Base-by-base conservation (phyloP, 164 flowering plant species). In the Berberis vulgaris region DNA sequence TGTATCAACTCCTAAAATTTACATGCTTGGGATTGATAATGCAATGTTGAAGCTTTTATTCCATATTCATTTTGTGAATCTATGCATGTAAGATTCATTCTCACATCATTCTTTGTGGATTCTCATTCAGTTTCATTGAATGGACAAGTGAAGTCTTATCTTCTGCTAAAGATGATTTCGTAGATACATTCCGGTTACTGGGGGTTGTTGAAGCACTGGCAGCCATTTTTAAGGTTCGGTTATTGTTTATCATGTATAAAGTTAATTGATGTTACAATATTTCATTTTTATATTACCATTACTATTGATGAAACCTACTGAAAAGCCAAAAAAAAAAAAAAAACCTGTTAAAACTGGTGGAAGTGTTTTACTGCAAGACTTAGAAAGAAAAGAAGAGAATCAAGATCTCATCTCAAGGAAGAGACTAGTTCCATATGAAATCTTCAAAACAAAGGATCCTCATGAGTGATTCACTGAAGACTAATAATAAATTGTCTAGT, bases 211-310 rank as follows among this genome's bases (percentile, higher is more conserved):
- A 87, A 77, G 90, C 97, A 50, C 72, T 91, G 65, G 93, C 95
- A 68, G 85, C 96, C 54, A 82, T 88, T 73, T 94, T 87, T 72
- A 89, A 94, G 97, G 99, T 94, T 60, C 67, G 97, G 99, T 94
- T 60, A 67, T 57, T 11, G 67, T 72, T 73, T 41, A 11, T 57
- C 46, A 11, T 10, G n/a, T 52, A 52, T 7, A 3, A 10, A 7
- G 10, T 3, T 10, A 11, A 52, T 52, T 52, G 4, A 3, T 52
- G 10, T 52, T 47, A 2, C 50, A 2, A 26, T 26, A 26, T 26
- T 26, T 47, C 56, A 47, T 26, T 43, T 57, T 55, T 10, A 26
- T 26, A 26, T 26, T 26, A 26, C 26, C 26, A 26, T 26, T 26
- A 26, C 26, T 26, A 26, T 26, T 26, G 26, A 26, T 26, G 26